phyloP scores from a whole-genome alignment of 768 basidiomycete genomes.

The Pleurotus tuoliensis region DNA sequence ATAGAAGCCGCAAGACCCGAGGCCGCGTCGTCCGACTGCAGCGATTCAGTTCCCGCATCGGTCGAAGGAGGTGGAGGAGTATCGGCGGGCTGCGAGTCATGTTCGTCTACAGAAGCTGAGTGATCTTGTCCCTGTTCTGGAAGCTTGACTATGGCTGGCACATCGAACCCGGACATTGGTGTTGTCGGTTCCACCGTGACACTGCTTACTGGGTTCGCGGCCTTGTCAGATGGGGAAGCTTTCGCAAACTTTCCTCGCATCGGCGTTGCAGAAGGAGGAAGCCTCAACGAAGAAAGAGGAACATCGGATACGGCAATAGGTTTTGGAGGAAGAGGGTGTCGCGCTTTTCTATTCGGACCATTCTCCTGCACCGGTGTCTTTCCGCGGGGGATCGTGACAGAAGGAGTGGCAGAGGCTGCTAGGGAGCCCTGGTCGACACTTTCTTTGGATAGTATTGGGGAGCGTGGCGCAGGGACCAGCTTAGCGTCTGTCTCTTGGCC shows the following conservation, averaged over 20 bases:
- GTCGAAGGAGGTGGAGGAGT: no score
- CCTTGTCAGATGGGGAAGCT: constrained; percentile 1
- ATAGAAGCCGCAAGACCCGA: constrained; percentile 47
- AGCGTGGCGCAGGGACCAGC: background rate
- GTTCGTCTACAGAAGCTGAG: constrained; percentile 7
- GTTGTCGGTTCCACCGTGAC: constrained; percentile 1
- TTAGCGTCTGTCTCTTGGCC: background rate
- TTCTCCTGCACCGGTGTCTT: constrained; percentile 3
- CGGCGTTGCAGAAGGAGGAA: constrained; percentile 18
- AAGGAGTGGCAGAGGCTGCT: background rate
- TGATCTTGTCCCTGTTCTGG: constrained; percentile 9
- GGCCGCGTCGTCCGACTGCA: no score
- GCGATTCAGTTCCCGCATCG: no score
- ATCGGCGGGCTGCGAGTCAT: background rate
- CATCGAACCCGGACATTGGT: background rate
- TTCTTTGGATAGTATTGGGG: constrained; percentile 2
- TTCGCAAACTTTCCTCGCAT: constrained; percentile 16
- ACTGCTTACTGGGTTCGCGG: background rate
- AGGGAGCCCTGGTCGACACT: background rate
- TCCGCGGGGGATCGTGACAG: constrained; percentile 1
- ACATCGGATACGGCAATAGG: constrained; percentile 24
- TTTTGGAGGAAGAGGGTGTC: constrained; percentile 46
- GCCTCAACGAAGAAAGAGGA: constrained; percentile 12
- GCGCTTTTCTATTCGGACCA: constrained; percentile 10
- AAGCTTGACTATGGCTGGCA: constrained; percentile 1